Percentiles rank a stretch among this genome's conserved stretches.
Conservation (phyloP, 2,329 filamentous ascomycete species). For the Xylaria arbuscula region DNA sequence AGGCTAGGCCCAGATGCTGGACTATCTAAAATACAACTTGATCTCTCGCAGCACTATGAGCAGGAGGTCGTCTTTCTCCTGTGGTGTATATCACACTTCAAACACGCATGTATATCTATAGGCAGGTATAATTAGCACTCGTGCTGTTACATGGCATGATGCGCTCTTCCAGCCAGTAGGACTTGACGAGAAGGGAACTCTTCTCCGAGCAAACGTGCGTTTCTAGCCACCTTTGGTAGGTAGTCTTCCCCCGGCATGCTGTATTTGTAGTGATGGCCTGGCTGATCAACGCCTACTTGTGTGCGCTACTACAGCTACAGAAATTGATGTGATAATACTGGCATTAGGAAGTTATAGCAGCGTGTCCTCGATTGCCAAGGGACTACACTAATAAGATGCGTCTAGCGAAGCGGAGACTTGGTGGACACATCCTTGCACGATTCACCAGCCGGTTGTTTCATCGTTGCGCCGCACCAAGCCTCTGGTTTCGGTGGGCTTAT, state of each 20-base stretch:
- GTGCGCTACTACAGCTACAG: not conserved
- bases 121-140: slow-evolving; percentile 25
- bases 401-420: slow-evolving; percentile 26
- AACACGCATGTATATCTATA: slow-evolving; percentile 5
- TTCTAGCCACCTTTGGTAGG: slow-evolving; percentile 11
- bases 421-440: slow-evolving; percentile 30
- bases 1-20: slow-evolving; percentile 24
- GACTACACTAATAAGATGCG: slow-evolving; percentile 27
- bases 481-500: slow-evolving; percentile 38
- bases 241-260: not conserved
- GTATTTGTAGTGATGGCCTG: slow-evolving; percentile 1
- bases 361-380: slow-evolving; percentile 12
- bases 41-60: not conserved
- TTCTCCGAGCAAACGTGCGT: not conserved
- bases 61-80: not conserved
- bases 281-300: not conserved
- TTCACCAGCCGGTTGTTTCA: slow-evolving; percentile 40
- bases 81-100: slow-evolving; percentile 5
- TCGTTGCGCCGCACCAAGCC: slow-evolving; percentile 36
- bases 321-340: not conserved
- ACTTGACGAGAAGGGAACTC: slow-evolving; percentile 11
- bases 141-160: slow-evolving; percentile 15
- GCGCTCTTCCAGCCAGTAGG: slow-evolving; percentile 1
- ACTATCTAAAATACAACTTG: not conserved
- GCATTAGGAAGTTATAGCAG: not conserved